A percentile compares a stretch with the other conserved stretches of the same genome.
Evolutionary conservation across 208 protist species (phyloP).

Genomic region (Trypanosoma congolense): DNA sequence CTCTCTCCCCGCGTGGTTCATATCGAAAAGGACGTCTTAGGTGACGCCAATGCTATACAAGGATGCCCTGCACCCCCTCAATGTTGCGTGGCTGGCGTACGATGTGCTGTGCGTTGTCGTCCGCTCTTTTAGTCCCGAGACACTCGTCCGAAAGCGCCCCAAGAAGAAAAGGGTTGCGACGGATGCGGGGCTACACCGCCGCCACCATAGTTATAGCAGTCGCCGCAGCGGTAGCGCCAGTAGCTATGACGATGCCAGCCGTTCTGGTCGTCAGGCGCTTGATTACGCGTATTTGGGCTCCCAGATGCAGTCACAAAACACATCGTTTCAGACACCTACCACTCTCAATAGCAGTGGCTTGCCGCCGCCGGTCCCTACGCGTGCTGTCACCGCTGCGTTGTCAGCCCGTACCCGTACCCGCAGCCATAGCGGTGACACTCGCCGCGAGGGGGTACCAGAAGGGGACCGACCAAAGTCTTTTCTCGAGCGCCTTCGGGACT

Average conservation of each 20-base stretch:
- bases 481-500: not conserved
- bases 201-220: conserved; percentile 12
- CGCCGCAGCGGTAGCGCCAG: conserved; percentile 12
- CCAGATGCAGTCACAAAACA: not conserved
- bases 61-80: conserved; percentile 53
- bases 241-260: too few relatives aligned
- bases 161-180: conserved; percentile 3
- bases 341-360: not conserved
- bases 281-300: not conserved
- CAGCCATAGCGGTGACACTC: not conserved
- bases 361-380: too few relatives aligned
- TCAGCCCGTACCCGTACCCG: not conserved
- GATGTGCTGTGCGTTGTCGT: conserved; percentile 38
- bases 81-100: conserved; percentile 30
- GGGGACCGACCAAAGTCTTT: not conserved
- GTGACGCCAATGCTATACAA: conserved; percentile 17
- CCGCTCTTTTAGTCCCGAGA: conserved; percentile 50
- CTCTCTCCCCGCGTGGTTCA: conserved; percentile 11
- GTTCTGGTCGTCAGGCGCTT: too few relatives aligned
- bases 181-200: not conserved
- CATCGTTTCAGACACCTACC: not conserved
- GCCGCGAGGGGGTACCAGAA: not conserved
- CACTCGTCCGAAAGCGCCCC: conserved; percentile 37
- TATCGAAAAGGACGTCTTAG: not conserved
- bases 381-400: too few relatives aligned